Evolutionary conservation across 768 basidiomycete genomes (phyloP), one percentile per base, ranked within the genome.

Genomic region (Suillus lakei): DNA sequence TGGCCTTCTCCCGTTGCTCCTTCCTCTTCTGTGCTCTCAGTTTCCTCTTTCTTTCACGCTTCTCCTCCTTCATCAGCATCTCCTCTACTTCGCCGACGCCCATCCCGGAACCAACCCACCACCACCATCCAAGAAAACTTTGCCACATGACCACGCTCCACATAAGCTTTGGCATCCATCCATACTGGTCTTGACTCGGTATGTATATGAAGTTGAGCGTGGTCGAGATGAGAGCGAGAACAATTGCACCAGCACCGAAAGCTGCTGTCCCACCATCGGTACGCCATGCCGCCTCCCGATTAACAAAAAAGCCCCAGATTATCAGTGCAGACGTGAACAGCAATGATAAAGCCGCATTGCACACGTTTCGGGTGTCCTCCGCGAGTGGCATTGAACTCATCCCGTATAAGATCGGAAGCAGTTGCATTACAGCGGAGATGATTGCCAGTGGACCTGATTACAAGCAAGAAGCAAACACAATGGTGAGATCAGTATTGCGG

Each of bases 121-220:
- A 98, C 96, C 96, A 98, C 94, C 95, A 98, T 0, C 93, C 95
- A 26, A 98, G 78, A 78, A 96, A 97, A 77, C 88, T 94, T 82
- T 99, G 98, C 98, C 98, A 99, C 23, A 99, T 85, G 13, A 98
- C 88, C 60, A 98, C 88, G 9, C 92, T 90, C 88, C 95, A 96
- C 77, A 95, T 88, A 61, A 98, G 82, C 28, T 90, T 87, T 0
- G 95, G 93, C 64, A 98, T 84, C 98, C 98, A 99, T n/a, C 88
- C 81, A 67, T 93, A 92, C 70, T 94, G 89, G 67, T 97, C 91
- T 71, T 92, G 89, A 61, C 81, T 81, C 12, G 90, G 89, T 44
- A 99, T 91, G 71, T 95, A 94, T 10, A 96, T 76, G 70, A 98
- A 92, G 66, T 96, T 95, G 76, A 97, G 89, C 0, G 85, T 88